Evolutionary conservation across 2,329 filamentous ascomycete species (phyloP).

Genomic region (Hypoxylon sp.): DNA sequence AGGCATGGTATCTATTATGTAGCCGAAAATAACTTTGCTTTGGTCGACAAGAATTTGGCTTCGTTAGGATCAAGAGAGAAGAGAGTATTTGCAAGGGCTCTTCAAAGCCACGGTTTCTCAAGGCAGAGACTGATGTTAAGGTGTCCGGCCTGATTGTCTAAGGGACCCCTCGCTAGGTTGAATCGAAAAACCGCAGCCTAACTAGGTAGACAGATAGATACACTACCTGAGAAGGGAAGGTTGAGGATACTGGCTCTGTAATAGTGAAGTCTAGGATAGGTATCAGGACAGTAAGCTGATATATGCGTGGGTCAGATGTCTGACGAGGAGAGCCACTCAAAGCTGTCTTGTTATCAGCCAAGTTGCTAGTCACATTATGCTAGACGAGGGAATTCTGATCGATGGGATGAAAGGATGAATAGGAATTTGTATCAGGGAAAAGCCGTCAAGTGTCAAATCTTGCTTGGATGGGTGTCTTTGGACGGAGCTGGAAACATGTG

Average conservation of each 20-base stretch:
- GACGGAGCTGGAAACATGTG: not conserved
- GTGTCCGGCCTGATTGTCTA: not conserved
- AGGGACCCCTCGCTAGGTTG: not conserved
- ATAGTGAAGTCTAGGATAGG: not conserved
- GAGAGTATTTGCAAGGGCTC: not conserved
- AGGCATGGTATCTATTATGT: slow-evolving; percentile 1
- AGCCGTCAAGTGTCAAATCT: not conserved
- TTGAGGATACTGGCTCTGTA: no score
- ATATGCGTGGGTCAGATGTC: not conserved
- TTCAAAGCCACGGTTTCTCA: not conserved
- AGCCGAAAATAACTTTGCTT: not conserved
- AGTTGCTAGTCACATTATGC: not conserved
- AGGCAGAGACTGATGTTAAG: not conserved
- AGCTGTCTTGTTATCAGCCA: not conserved
- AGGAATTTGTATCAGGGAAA: not conserved
- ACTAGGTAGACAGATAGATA: no score
- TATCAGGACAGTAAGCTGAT: not conserved
- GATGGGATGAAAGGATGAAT: not conserved
- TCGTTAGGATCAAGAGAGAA: not conserved
- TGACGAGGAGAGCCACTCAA: not conserved
- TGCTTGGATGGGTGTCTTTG: not conserved
- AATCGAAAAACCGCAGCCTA: not conserved
- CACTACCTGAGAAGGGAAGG: not conserved
- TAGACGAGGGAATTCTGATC: not conserved
- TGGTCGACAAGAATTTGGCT: not conserved